Evolutionary conservation across 179 eudicot genomes (phyloP).

Genomic region (Silene vulgaris): DNA sequence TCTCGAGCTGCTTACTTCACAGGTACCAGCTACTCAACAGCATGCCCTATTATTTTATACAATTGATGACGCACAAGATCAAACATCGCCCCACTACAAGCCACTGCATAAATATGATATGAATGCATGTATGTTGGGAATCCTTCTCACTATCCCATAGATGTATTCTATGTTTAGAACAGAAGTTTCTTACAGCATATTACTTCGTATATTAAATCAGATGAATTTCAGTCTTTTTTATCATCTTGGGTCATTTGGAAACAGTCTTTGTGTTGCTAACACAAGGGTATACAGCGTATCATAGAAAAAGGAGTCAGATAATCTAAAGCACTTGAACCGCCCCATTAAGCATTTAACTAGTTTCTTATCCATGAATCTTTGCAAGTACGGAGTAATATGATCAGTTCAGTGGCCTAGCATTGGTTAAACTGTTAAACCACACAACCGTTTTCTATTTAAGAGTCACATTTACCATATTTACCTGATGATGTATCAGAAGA

Average conservation of each 20-base stretch:
- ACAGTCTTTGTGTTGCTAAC: too few relatives aligned
- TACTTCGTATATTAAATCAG: too few relatives aligned
- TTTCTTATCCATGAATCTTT: conserved; percentile 8
- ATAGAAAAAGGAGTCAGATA: background rate
- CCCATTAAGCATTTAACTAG: background rate
- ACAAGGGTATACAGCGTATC: background rate
- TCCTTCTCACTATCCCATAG: background rate
- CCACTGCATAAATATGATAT: too few relatives aligned
- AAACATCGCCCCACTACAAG: conserved; percentile 4
- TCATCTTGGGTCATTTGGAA: too few relatives aligned
- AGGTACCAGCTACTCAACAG: conserved; percentile 18
- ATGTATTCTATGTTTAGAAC: too few relatives aligned
- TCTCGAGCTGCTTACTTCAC: conserved; percentile 25
- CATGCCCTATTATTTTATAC: conserved; percentile 52
- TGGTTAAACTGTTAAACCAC: conserved; percentile 6
- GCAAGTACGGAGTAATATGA: conserved; percentile 13
- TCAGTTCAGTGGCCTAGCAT: conserved; percentile 20
- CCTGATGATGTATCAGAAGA: conserved; percentile 7
- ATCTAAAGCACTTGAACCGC: conserved; percentile 6
- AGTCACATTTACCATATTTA: conserved; percentile 19
- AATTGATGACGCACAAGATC: conserved; percentile 43
- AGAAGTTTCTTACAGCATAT: too few relatives aligned
- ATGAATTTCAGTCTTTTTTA: too few relatives aligned
- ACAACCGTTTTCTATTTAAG: conserved; percentile 15
- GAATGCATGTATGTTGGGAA: background rate